Base-by-base conservation (phyloP, 768 basidiomycete genomes). In the Tylopilus sp. region DNA sequence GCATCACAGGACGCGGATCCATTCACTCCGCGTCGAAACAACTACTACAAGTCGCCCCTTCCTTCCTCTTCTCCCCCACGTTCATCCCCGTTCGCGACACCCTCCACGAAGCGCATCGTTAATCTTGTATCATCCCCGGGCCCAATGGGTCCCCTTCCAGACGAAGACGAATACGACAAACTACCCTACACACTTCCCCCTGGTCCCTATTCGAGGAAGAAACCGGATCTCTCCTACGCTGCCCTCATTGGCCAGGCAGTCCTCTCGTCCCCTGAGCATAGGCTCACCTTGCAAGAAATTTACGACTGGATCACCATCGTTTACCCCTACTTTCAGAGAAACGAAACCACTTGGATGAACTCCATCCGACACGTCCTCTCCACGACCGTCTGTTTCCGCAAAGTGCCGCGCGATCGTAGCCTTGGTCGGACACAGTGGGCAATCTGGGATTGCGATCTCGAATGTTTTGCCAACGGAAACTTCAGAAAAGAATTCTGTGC, bases 331-430 rank as follows among this genome's bases (percentile, higher is more conserved):
- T 99, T 92, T 74, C 92, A 92, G 71, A 87, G 89, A 53, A 87
- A 88, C 21, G 94, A 98, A 63, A 82, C 87, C 4, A 96, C 93
- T 7, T 98, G 96, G 96, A 94, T 95, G 84, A 97, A 97, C 71
- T 95, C 92, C 50, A 92, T 98, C 54, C 83, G 96, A n/a, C 95
- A 98, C 71, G 94, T 95, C 44, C 79, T 98, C 24, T 93, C 90
- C 58, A 92, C 94, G 4, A 96, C 95, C 40, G 83, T 87, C 33
- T 88, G 87, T 62, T 98, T 97, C 70, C 83, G 92, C 57, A 97
- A 96, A 61, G 83, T 87, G 0, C 81, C 84, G 3, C 76, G 93
- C 21, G 86, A 90, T 53, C 82, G 87, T 13, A 78, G 83, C 24
- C 80, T 88, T 30, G 91, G 93, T 30, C 82, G 92, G 44, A 90